Evolutionary conservation across 139 green algal genomes (phyloP), one percentile per base, ranked within the genome.

Genomic region (Chlorella sp.): DNA sequence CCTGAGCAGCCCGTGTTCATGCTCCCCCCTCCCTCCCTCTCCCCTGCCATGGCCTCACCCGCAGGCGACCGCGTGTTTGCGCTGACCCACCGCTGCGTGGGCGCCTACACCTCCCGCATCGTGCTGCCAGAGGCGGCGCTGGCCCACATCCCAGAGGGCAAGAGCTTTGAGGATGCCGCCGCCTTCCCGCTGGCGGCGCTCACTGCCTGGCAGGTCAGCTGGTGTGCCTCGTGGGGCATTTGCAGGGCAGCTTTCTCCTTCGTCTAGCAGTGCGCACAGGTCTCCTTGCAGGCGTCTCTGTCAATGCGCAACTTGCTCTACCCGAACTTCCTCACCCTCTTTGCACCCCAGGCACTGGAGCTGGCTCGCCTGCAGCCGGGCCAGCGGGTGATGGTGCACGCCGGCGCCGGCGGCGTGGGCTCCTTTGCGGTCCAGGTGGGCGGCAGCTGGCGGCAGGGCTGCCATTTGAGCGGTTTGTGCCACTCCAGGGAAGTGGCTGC

Each of bases 381-480:
- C 18, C n/a, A 81, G 63, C 64, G 86, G 2, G 80, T 93, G 83
- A 60, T 92, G 81, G 83, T 93, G 55, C 86, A 90, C 26, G 90
- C 76, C 0, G 90, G 81, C 20, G 62, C 86, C 0, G 90, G 86
- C 11, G 88, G 90, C 32, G 78, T 93, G 18, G 90, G 90, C 30
- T 85, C 78, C 83, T 78, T 87, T 32, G 83, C 80, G 16, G 74
- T 91, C 12, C 74, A 47, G 30, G 65, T 26, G 21, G 25, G 15
- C 1, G 15, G 9, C 15, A 25, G n/a, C n/a, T 41, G 64, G 7
- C 44, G n/a, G n/a, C n/a, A n/a, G n/a, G n/a, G n/a, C n/a, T n/a
- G n/a, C n/a, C n/a, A n/a, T n/a, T n/a, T n/a, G n/a, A n/a, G n/a
- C n/a, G n/a, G n/a, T n/a, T n/a, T n/a, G n/a, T n/a, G n/a, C n/a